Percentiles rank a stretch among this genome's conserved stretches.
These are phyloP conservation scores for Ascoidea rubescens DNA, from an alignment of 805 yeast species.

Conservation along the genomic window DNA sequence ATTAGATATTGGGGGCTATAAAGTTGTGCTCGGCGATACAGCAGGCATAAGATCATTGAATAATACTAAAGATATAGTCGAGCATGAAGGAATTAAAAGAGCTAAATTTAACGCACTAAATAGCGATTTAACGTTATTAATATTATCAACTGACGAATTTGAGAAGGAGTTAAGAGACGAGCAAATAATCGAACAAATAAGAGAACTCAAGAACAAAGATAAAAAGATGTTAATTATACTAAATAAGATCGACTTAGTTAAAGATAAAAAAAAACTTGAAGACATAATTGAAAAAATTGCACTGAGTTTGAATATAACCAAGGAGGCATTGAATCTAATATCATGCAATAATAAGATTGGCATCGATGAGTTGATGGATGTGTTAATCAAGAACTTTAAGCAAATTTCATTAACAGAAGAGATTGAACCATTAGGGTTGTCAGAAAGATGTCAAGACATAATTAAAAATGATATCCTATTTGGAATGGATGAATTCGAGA, in stretches of 20 bases:
- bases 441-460: constrained; percentile 65
- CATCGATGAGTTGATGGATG: constrained; percentile 27
- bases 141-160: constrained; percentile 36
- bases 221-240: constrained; percentile 30
- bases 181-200: constrained; percentile 25
- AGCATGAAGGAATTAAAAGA: constrained; percentile 66
- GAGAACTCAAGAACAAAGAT: constrained; percentile 15
- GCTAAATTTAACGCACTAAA: constrained; percentile 46
- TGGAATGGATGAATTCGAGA: constrained; percentile 54
- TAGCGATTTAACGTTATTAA: constrained; percentile 59
- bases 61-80: constrained; percentile 39
- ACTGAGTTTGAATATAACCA: constrained; percentile 14
- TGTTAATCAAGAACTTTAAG: constrained; percentile 33
- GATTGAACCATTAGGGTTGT: constrained; percentile 56
- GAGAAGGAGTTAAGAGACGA: background rate
- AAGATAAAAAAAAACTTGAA: constrained; percentile 10
- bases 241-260: constrained; percentile 46
- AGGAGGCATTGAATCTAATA: constrained; percentile 14
- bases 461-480: constrained; percentile 60
- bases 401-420: constrained; percentile 32
- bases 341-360: constrained; percentile 57
- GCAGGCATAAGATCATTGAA: constrained; percentile 65
- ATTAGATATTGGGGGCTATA: constrained; percentile 70
- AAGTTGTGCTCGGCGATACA: constrained; percentile 77
- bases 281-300: constrained; percentile 14